These are phyloP conservation scores for Cubamyces lactineus DNA, from an alignment of 768 basidiomycete species.

Conservation along the genomic window DNA sequence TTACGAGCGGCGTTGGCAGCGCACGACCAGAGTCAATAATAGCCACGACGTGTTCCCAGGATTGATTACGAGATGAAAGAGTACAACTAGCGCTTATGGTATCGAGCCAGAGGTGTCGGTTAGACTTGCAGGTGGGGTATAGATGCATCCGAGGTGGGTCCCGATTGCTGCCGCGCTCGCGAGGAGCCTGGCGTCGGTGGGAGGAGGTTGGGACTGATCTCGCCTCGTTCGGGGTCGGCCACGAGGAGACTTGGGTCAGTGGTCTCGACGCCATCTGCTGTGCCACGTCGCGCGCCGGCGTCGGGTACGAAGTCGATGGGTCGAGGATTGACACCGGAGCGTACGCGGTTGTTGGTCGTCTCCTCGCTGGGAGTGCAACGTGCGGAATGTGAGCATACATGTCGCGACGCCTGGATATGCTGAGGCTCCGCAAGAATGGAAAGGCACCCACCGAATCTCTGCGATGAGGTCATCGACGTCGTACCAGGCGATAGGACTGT, in stretches of 20 bases:
- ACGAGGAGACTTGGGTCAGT: constrained; percentile 53
- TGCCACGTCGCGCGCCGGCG: constrained; percentile 69
- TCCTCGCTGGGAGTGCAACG: constrained; percentile 59
- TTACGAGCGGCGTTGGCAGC: neutral
- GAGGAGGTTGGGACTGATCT: constrained; percentile 27
- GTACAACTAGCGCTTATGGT: constrained; percentile 17
- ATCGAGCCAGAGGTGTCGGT: neutral
- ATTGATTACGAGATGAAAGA: constrained; percentile 10
- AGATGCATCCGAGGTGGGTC: constrained; percentile 14
- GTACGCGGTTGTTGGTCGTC: constrained; percentile 81
- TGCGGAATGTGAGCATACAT: constrained; percentile 8
- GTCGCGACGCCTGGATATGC: neutral
- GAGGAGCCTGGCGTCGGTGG: constrained; percentile 20
- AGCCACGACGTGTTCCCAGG: neutral
- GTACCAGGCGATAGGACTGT: constrained; percentile 74
- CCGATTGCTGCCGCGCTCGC: constrained; percentile 1
- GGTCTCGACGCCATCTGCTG: constrained; percentile 66
- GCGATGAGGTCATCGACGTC: constrained; percentile 78
- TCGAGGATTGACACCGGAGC: constrained; percentile 53
- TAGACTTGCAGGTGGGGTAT: constrained; percentile 26
- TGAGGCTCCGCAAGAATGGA: neutral
- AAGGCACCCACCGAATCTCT: constrained; percentile 66
- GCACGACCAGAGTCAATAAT: constrained; percentile 1
- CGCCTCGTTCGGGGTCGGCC: constrained; percentile 41
- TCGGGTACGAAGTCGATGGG: constrained; percentile 76